These are phyloP conservation scores for Artomyces pyxidatus DNA, from an alignment of 768 basidiomycete genomes.

Conservation along the genomic window DNA sequence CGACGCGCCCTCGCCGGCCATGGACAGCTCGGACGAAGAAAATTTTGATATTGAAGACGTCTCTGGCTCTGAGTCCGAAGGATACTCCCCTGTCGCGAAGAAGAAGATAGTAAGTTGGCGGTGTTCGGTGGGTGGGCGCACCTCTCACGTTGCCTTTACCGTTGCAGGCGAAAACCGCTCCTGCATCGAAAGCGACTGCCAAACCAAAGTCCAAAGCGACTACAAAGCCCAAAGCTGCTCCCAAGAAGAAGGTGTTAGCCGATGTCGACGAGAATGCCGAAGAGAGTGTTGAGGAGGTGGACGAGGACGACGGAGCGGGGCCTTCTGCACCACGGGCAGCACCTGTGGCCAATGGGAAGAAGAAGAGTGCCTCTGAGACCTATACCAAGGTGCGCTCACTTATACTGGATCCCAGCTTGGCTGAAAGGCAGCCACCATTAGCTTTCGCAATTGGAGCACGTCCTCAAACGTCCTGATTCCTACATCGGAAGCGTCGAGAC, in stretches of 20 bases:
- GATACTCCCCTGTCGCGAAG: slow-evolving; percentile 45
- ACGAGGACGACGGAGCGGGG: slow-evolving; percentile 30
- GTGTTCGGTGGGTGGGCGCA: slow-evolving; percentile 16
- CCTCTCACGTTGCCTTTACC: slow-evolving; percentile 17
- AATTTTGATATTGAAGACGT: slow-evolving; percentile 52
- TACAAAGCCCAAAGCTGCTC: slow-evolving; percentile 40
- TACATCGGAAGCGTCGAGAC: slow-evolving; percentile 97
- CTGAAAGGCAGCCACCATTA: too few relatives aligned
- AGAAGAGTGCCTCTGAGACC: slow-evolving; percentile 86
- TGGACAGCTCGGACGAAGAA: slow-evolving; percentile 74
- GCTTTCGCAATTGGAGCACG: slow-evolving; percentile 94
- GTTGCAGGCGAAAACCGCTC: slow-evolving; percentile 34
- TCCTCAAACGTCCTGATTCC: slow-evolving; percentile 84
- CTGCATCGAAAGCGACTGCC: slow-evolving; percentile 31
- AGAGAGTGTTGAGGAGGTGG: slow-evolving; percentile 35
- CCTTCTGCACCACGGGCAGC: slow-evolving; percentile 19
- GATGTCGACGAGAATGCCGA: slow-evolving; percentile 57
- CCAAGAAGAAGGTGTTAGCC: slow-evolving; percentile 66
- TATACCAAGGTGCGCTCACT: slow-evolving; percentile 67
- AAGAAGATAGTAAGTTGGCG: slow-evolving; percentile 34
- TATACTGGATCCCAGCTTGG: not conserved
- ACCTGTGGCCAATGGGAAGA: slow-evolving; percentile 37
- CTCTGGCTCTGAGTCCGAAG: slow-evolving; percentile 60
- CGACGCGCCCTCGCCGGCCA: slow-evolving; percentile 17
- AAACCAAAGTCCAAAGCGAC: slow-evolving; percentile 41